Percentiles rank a stretch among this genome's conserved stretches.
These are phyloP conservation scores for Angomonas ambiguus DNA, from an alignment of 208 protist genomes.

Conservation along the genomic window DNA sequence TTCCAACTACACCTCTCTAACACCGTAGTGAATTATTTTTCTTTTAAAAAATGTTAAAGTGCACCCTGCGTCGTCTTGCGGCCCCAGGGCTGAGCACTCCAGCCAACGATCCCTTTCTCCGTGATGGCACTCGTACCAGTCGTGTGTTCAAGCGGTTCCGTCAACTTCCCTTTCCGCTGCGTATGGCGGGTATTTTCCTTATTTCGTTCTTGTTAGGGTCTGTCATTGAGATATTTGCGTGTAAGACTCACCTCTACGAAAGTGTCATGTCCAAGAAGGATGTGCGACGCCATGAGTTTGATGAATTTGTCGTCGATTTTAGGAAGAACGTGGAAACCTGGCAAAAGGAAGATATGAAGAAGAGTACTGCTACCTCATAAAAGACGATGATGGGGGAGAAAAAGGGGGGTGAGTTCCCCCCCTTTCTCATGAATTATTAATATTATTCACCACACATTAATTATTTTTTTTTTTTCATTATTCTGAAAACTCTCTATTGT, in stretches of 20 bases:
- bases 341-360: slow-evolving; percentile 62
- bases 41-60: too few species aligned
- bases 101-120: slow-evolving; percentile 59
- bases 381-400: background rate
- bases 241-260: slow-evolving; percentile 79
- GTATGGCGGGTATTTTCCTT: slow-evolving; percentile 51
- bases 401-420: background rate
- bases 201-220: slow-evolving; percentile 51
- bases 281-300: slow-evolving; percentile 64
- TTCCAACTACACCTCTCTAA: too few species aligned
- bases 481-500: background rate
- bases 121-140: slow-evolving; percentile 33
- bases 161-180: slow-evolving; percentile 43
- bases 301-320: slow-evolving; percentile 78
- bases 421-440: background rate
- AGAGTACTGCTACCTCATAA: slow-evolving; percentile 4
- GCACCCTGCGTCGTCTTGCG: background rate
- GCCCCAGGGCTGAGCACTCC: too few species aligned
- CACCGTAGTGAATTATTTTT: too few species aligned
- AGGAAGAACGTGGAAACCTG: slow-evolving; percentile 64
- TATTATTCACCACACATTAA: too few species aligned
- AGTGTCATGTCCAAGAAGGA: slow-evolving; percentile 81
- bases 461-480: background rate
- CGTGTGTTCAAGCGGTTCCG: slow-evolving; percentile 52
- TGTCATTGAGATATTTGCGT: slow-evolving; percentile 72